A percentile compares a stretch with the other conserved stretches of the same genome.
Evolutionary conservation across 2,329 filamentous ascomycete genomes (phyloP).

Genomic region (Davidsoniella eucalypti): DNA sequence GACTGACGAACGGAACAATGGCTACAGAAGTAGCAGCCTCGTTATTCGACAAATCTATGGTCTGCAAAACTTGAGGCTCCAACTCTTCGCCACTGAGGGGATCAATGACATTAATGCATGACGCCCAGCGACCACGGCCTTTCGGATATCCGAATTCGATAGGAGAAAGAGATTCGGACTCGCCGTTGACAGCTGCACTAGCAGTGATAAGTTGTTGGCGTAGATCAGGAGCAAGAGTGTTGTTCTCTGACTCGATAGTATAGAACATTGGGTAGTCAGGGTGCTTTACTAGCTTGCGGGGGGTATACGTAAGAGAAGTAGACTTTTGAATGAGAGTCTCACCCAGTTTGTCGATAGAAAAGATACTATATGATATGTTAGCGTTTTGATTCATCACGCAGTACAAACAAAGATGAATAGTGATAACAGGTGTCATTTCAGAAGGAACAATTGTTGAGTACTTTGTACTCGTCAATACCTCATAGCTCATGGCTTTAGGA

Average conservation of each 20-base stretch:
- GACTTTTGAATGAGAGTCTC: constrained; percentile 77
- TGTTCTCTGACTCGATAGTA: constrained; percentile 84
- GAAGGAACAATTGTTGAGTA: constrained; percentile 91
- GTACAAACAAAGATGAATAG: constrained; percentile 14
- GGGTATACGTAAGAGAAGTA: constrained; percentile 77
- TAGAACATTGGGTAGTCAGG: constrained; percentile 84
- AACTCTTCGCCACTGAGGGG: constrained; percentile 26
- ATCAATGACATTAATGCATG: constrained; percentile 84
- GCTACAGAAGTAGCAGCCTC: constrained; percentile 80
- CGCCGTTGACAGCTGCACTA: constrained; percentile 52
- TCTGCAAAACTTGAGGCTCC: constrained; percentile 54
- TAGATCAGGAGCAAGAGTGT: constrained; percentile 68
- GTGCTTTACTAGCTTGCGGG: constrained; percentile 72
- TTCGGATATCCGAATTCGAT: constrained; percentile 81
- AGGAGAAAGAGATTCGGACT: constrained; percentile 52
- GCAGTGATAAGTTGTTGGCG: constrained; percentile 59
- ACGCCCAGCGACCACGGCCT: constrained; percentile 78
- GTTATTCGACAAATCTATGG: constrained; percentile 71
- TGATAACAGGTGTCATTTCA: constrained; percentile 37
- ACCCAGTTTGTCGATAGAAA: constrained; percentile 72
- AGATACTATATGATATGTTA: constrained; percentile 47
- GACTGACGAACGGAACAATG: constrained; percentile 70
- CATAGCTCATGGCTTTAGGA: constrained; percentile 38
- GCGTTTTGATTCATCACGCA: constrained; percentile 14
- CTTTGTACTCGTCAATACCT: constrained; percentile 32